Evolutionary conservation across 2,329 filamentous ascomycete species (phyloP).

Genomic region (Geoglossum cookeanum): DNA sequence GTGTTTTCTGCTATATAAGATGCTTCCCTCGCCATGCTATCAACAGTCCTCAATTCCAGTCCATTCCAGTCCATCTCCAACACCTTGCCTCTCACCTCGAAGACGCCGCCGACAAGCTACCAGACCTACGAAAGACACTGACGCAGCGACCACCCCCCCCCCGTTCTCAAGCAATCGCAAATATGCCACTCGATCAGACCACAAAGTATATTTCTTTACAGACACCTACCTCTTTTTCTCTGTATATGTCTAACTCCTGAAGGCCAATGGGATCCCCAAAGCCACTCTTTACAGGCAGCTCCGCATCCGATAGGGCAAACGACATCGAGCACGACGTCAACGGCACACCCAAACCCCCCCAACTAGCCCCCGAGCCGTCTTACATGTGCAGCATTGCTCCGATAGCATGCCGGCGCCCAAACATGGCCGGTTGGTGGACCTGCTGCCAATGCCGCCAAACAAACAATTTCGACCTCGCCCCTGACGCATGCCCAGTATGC

Average conservation of each 20-base stretch:
- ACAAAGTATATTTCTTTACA: neutral
- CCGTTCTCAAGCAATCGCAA: no score
- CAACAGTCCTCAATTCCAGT: no score
- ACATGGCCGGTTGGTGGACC: conserved; percentile 8
- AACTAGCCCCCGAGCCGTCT: neutral
- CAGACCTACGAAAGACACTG: no score
- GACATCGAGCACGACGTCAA: neutral
- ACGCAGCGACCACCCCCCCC: neutral
- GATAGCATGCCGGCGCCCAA: neutral
- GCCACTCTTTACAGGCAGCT: no score
- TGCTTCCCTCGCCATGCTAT: no score
- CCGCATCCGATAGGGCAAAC: neutral
- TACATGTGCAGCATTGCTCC: neutral
- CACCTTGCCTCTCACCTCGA: no score
- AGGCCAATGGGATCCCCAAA: neutral
- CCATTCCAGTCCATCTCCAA: no score
- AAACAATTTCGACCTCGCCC: neutral
- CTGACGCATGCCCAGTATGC: neutral
- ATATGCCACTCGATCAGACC: no score
- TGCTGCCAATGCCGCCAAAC: neutral
- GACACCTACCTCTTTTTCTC: neutral
- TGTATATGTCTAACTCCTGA: neutral
- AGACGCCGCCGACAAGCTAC: no score
- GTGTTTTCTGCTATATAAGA: no score
- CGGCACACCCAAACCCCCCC: neutral